Evolutionary conservation across 2,329 filamentous ascomycete species (phyloP).

Genomic region (Trichoderma sp.): DNA sequence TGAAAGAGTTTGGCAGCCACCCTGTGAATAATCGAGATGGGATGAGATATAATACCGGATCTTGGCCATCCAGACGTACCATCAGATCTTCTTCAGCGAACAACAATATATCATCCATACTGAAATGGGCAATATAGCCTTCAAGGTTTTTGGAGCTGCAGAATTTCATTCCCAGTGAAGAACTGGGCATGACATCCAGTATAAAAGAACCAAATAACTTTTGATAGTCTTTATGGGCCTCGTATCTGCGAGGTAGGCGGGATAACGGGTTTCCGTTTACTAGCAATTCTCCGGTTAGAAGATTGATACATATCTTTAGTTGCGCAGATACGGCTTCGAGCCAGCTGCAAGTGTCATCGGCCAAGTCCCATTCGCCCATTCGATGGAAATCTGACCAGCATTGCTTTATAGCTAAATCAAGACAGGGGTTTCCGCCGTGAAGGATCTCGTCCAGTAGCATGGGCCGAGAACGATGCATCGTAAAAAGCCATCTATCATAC

Average conservation of each 20-base stretch:
- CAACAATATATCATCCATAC: constrained; percentile 20
- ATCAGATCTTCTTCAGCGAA: constrained; percentile 36
- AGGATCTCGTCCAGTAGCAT: not conserved
- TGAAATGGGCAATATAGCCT: constrained; percentile 45
- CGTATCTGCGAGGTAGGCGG: constrained; percentile 52
- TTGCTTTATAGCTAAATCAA: not conserved
- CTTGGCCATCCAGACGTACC: constrained; percentile 29
- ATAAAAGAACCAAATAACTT: constrained; percentile 48
- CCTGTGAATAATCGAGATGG: constrained; percentile 38
- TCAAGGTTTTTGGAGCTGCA: constrained; percentile 40
- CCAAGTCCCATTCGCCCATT: not conserved
- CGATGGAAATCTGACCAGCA: not conserved
- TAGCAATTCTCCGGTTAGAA: constrained; percentile 56
- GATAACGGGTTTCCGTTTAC: constrained; percentile 55
- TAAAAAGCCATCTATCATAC: not conserved
- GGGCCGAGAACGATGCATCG: not conserved
- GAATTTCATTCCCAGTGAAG: constrained; percentile 46
- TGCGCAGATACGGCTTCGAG: not conserved
- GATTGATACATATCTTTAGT: constrained; percentile 49
- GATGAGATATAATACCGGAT: constrained; percentile 38
- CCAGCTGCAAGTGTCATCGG: not conserved
- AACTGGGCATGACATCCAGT: constrained; percentile 51
- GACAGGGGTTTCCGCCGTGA: not conserved
- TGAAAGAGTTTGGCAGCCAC: constrained; percentile 44
- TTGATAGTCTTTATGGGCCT: constrained; percentile 45